A percentile compares a stretch with the other conserved stretches of the same genome.
phyloP scores from a whole-genome alignment of 768 basidiomycete species.

The Xerocomellus intermedius region DNA sequence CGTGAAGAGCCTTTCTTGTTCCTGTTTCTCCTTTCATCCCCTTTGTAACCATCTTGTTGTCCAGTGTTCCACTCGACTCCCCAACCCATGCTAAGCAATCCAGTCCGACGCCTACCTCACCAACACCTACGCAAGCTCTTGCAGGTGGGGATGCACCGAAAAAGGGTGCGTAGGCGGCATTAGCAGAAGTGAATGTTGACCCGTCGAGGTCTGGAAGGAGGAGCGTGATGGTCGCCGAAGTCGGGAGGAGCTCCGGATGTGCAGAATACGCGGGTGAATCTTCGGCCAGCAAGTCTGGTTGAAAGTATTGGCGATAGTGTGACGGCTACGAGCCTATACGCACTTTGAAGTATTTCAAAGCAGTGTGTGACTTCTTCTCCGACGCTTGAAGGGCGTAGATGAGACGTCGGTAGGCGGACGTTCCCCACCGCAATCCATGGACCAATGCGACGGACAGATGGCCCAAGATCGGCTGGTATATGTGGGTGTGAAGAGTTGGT shows the following conservation, averaged over 20 bases:
- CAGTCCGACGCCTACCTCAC: slow-evolving; percentile 58
- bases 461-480: slow-evolving; percentile 1
- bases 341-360: slow-evolving; percentile 66
- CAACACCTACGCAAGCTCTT: slow-evolving; percentile 88
- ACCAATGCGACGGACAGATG: slow-evolving; percentile 35
- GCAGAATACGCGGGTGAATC: slow-evolving; percentile 40
- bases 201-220: slow-evolving; percentile 75
- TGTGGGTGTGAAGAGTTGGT: not conserved
- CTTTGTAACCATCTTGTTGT: slow-evolving; percentile 11
- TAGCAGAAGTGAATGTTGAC: slow-evolving; percentile 66
- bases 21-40: slow-evolving; percentile 29
- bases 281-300: slow-evolving; percentile 50
- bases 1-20: slow-evolving; percentile 75
- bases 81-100: slow-evolving; percentile 75
- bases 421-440: slow-evolving; percentile 74
- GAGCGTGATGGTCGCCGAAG: slow-evolving; percentile 68
- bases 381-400: slow-evolving; percentile 51
- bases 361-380: slow-evolving; percentile 73
- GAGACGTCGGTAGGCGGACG: slow-evolving; percentile 34
- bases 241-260: slow-evolving; percentile 12
- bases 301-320: not conserved
- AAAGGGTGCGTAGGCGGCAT: slow-evolving; percentile 72
- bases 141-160: slow-evolving; percentile 93
- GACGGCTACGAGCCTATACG: not conserved
- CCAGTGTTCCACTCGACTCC: slow-evolving; percentile 7